A percentile compares a stretch with the other conserved stretches of the same genome.
Conservation (phyloP, 2,329 filamentous ascomycete species). For the Diaporthe longicolla region DNA sequence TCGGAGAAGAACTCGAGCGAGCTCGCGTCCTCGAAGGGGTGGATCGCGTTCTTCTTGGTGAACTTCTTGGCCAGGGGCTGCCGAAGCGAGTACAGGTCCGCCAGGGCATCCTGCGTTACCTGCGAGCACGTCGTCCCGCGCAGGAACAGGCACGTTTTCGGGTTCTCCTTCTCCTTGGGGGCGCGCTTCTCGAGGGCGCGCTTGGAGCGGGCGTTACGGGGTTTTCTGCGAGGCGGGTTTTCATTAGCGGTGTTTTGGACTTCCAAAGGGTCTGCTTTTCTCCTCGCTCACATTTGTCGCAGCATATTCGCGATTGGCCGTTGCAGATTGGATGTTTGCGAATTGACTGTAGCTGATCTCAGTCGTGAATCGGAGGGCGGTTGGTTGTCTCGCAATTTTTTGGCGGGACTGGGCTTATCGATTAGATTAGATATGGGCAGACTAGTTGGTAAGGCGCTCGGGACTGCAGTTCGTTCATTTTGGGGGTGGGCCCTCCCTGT, state of each 20-base stretch:
- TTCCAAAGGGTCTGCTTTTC: no score
- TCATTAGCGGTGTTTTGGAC: background rate
- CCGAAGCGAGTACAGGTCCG: constrained; percentile 87
- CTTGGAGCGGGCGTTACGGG: constrained; percentile 87
- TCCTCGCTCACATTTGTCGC: constrained; percentile 61
- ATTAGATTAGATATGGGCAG: constrained; percentile 26
- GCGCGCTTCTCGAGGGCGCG: constrained; percentile 93
- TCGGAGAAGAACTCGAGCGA: constrained; percentile 95
- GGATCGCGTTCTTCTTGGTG: constrained; percentile 95
- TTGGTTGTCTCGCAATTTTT: constrained; percentile 24
- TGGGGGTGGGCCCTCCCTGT: background rate
- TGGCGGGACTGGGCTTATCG: constrained; percentile 39
- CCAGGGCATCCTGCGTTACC: constrained; percentile 84
- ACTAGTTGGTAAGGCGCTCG: background rate
- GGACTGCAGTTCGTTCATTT: no score
- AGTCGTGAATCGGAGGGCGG: background rate
- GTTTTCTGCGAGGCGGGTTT: constrained; percentile 60
- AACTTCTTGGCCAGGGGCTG: constrained; percentile 90
- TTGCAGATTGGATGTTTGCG: background rate
- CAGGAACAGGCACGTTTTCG: constrained; percentile 91
- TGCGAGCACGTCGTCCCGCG: constrained; percentile 89
- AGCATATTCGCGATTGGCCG: constrained; percentile 56
- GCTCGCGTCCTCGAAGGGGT: constrained; percentile 91
- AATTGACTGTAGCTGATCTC: background rate
- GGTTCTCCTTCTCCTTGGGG: constrained; percentile 89